phyloP scores from a whole-genome alignment of 108 stramenopile species.

The Fistulifera pelliculosa region DNA sequence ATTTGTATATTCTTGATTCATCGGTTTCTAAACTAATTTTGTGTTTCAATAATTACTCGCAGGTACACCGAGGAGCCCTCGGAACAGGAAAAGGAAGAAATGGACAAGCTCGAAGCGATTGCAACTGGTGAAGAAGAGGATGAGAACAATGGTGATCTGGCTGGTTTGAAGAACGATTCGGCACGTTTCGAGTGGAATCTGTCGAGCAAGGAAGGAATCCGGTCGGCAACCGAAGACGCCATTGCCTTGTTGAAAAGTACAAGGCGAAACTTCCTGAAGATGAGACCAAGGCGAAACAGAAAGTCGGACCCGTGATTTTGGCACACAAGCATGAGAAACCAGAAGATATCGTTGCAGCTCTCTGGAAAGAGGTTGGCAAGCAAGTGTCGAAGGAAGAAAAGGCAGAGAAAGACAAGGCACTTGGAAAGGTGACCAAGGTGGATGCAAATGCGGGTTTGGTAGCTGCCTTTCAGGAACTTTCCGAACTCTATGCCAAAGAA shows the following conservation, averaged over 20 bases:
- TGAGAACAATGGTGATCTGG: constrained; percentile 12
- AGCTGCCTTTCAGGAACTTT: constrained; percentile 45
- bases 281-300: constrained; percentile 32
- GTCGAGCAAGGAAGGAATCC: constrained; percentile 7
- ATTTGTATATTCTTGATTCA: background rate
- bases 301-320: constrained; percentile 41
- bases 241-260: background rate
- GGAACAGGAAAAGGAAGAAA: constrained; percentile 60
- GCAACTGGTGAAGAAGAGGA: constrained; percentile 17
- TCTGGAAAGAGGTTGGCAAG: constrained; percentile 52
- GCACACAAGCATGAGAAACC: constrained; percentile 26
- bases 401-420: constrained; percentile 33
- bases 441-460: constrained; percentile 50
- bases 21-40: background rate
- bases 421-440: constrained; percentile 23
- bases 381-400: constrained; percentile 12
- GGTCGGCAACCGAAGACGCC: background rate
- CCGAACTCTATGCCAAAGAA: constrained; percentile 40
- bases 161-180: constrained; percentile 21
- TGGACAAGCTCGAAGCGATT: constrained; percentile 34
- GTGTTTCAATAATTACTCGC: background rate
- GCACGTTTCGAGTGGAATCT: constrained; percentile 31
- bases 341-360: constrained; percentile 32
- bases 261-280: constrained; percentile 40
- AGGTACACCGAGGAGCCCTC: constrained; percentile 34